A percentile compares a stretch with the other conserved stretches of the same genome.
These are phyloP conservation scores for Craterostigma plantagineum DNA, from an alignment of 257 asterid species.

Conservation along the genomic window DNA sequence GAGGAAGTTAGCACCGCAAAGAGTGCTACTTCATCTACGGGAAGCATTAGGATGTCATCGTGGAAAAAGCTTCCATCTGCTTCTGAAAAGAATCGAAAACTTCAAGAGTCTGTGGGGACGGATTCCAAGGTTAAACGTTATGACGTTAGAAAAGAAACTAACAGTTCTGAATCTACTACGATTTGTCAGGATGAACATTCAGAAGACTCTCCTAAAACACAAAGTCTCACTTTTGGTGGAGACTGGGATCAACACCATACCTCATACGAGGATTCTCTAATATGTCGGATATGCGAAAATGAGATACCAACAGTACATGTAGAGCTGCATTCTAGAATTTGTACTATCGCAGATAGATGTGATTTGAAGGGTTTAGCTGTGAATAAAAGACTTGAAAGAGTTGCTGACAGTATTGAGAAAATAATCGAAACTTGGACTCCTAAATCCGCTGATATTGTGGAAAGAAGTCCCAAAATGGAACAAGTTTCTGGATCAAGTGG, in stretches of 20 bases:
- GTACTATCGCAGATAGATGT: slow-evolving; percentile 92
- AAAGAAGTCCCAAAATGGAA: too few species aligned
- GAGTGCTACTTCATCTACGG: slow-evolving; percentile 50
- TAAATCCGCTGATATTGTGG: slow-evolving; percentile 24
- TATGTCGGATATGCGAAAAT: slow-evolving; percentile 95
- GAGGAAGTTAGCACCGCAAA: slow-evolving; percentile 64
- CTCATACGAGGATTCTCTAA: slow-evolving; percentile 70
- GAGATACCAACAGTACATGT: slow-evolving; percentile 88
- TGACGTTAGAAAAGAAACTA: slow-evolving; percentile 22
- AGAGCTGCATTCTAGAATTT: slow-evolving; percentile 87
- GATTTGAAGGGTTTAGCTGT: slow-evolving; percentile 82
- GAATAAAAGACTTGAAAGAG: slow-evolving; percentile 77
- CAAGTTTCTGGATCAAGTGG: too few species aligned
- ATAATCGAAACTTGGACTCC: slow-evolving; percentile 76
- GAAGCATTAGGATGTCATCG: slow-evolving; percentile 83
- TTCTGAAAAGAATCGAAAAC: slow-evolving; percentile 41
- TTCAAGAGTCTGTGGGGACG: slow-evolving; percentile 27
- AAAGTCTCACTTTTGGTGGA: slow-evolving; percentile 49
- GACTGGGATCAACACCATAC: slow-evolving; percentile 61
- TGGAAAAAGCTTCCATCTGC: slow-evolving; percentile 92
- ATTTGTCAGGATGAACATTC: slow-evolving; percentile 21
- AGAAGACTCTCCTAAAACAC: slow-evolving; percentile 33
- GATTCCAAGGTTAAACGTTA: slow-evolving; percentile 25
- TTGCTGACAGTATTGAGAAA: slow-evolving; percentile 72
- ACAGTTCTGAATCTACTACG: slow-evolving; percentile 19